Evolutionary conservation across 2,329 filamentous ascomycete genomes (phyloP).

Genomic region (Calonectria montana): DNA sequence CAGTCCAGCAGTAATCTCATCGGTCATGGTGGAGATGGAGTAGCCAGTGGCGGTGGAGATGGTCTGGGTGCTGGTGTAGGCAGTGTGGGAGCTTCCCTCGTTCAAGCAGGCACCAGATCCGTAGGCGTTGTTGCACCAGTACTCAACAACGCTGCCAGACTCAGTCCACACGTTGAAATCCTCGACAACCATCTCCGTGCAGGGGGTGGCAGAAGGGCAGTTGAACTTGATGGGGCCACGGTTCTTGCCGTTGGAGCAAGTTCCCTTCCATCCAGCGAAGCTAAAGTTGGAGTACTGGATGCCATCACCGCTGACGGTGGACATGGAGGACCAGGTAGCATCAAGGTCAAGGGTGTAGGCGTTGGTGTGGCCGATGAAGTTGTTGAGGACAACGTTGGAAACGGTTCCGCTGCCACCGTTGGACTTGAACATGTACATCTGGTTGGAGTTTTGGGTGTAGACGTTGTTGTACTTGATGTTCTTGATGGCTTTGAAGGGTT

Average conservation of each 20-base stretch:
- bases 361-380: conserved; percentile 37
- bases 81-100: conserved; percentile 11
- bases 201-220: conserved; percentile 30
- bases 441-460: conserved; percentile 35
- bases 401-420: conserved; percentile 36
- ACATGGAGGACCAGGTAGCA: conserved; percentile 34
- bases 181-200: conserved; percentile 33
- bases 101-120: conserved; percentile 31
- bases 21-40: conserved; percentile 29
- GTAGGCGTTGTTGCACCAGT: conserved; percentile 35
- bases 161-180: conserved; percentile 34
- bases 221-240: conserved; percentile 37
- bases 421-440: conserved; percentile 41
- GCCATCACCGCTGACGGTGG: conserved; percentile 22
- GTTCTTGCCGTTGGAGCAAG: conserved; percentile 30
- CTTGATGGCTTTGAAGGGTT: conserved; percentile 16
- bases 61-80: conserved; percentile 32
- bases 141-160: conserved; percentile 24
- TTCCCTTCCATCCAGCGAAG: conserved; percentile 36
- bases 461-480: conserved; percentile 37
- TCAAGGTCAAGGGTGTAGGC: conserved; percentile 36
- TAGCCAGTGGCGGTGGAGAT: conserved; percentile 19
- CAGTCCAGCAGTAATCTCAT: conserved; percentile 28
- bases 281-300: conserved; percentile 36
- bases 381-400: conserved; percentile 32